Evolutionary conservation across 169 alveolate genomes (phyloP).

Genomic region (Eimeria necatrix): DNA sequence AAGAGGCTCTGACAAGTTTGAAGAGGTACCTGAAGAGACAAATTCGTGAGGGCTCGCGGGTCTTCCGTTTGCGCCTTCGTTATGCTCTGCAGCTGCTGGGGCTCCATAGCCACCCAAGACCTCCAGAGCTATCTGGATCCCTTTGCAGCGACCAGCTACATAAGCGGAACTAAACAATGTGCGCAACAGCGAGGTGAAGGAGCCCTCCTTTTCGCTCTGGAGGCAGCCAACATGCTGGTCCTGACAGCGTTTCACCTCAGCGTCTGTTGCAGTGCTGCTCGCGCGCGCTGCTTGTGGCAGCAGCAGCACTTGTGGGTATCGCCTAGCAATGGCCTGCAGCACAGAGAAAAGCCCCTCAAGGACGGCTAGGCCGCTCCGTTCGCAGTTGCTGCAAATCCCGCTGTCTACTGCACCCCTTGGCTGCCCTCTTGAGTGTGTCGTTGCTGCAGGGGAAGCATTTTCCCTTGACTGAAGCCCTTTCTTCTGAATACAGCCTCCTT

Average conservation of each 20-base stretch:
- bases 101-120: background rate
- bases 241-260: background rate
- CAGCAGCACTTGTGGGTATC: constrained; percentile 53
- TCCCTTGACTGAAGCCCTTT: too few species aligned
- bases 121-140: background rate
- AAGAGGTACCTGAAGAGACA: background rate
- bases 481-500: too few species aligned
- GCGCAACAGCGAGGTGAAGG: constrained; percentile 15
- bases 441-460: too few species aligned
- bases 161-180: background rate
- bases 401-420: background rate
- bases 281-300: background rate
- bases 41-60: background rate
- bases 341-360: constrained; percentile 41
- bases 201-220: constrained; percentile 5
- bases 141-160: background rate
- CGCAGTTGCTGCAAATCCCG: constrained; percentile 53
- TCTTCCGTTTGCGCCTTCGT: background rate
- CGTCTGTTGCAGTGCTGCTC: background rate
- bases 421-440: background rate
- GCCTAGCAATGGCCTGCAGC: constrained; percentile 52
- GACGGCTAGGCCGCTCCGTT: constrained; percentile 23
- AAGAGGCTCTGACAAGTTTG: background rate
- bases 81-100: background rate
- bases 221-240: background rate